Base-by-base conservation (phyloP, 2,329 filamentous ascomycete genomes). In the Trichoderma gracile region DNA sequence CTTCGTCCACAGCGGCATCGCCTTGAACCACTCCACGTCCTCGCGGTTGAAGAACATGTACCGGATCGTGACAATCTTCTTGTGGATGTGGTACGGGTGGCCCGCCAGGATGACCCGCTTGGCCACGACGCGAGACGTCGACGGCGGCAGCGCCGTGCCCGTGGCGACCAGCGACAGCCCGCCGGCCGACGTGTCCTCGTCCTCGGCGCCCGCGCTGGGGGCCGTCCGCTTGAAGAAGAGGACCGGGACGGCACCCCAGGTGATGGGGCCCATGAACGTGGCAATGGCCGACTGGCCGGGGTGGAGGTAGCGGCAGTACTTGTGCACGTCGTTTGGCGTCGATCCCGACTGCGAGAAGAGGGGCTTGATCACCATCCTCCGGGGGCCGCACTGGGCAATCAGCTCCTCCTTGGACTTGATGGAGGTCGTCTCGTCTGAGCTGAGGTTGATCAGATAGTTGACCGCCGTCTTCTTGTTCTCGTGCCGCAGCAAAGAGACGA, bases 21-120 rank as follows among this genome's bases (percentile, higher is more conserved):
- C 94, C 81, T 97, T 96, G 86, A 98, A 99, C 93, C 95, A 99
- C 70, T 91, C 87, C 38, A 99, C 92, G 69, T 99, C 96, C 72
- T 94, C 92, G 55, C 90, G 83, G 81, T 94, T 96, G 87, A 99
- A 99, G 84, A 99, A 99, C 96, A 99, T 99, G 84, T 99, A 99
- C 33, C 95, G 89, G 53, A 99, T 89, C 0, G 96, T 99, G 66
- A 99, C 95, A 25, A 99, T 83, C 78, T 90, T 93, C 85, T 97
- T 97, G 86, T 99, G 92, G 76, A 99, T 99, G 81, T 99, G 97
- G 84, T 92, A 97, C 0, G 96, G 95, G 75, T 99, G 94, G 17
- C 95, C 96, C 0, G 95, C 97, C 64, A 99, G 84, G 68, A 98
- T 91, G 70, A 96, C 88, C 59, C 95, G 89, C 80, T 99, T 99